Evolutionary conservation across 768 basidiomycete genomes (phyloP), one percentile per base, ranked within the genome.

Genomic region (Lentinus tigrinus): DNA sequence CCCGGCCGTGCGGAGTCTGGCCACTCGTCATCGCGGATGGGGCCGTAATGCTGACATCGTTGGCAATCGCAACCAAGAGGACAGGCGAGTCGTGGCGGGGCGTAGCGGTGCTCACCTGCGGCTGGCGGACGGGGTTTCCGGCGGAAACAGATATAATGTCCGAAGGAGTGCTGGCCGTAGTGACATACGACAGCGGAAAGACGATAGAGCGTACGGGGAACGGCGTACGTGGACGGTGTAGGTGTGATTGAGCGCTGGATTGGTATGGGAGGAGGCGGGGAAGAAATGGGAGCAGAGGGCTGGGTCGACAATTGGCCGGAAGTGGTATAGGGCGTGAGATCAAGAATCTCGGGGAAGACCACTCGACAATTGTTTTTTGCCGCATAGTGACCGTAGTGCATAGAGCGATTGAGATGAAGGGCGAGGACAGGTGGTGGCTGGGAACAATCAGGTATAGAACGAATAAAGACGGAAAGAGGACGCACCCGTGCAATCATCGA

Each of bases 121-220:
- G 73, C 65, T 16, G 73, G 67, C 39, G 77, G 78, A 37, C 80
- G 79, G 0, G 95, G 95, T 72, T 89, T 91, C 47, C 95, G 80
- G 16, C 97, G 82, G 69, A 87, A 96, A 64, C 91, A 93, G 63
- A 98, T 84, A 69, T 96, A 99, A 69, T 99, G 96, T 5, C 96
- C 96, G 68, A 91, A 95, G 4, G 88, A 88, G 68, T 97, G 95
- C 53, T 87, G 85, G 14, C 96, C 96, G 68, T 87, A 96, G 72
- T 98, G 96, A 65, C 93, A 93, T 16, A 98, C 94, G 28, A 91
- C 85, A 10, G 92, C 87, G 2, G 85, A 73, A 36, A 98, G 82
- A 46, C 94, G 84, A 72, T 98, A 98, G 36, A 95, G 76, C n/a
- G 85, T 87, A 44, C 85, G 77, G n/a, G 81, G 77, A 1, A 72